These are phyloP conservation scores for Xylaria sp. DNA, from an alignment of 2,329 filamentous ascomycete genomes.

Conservation along the genomic window DNA sequence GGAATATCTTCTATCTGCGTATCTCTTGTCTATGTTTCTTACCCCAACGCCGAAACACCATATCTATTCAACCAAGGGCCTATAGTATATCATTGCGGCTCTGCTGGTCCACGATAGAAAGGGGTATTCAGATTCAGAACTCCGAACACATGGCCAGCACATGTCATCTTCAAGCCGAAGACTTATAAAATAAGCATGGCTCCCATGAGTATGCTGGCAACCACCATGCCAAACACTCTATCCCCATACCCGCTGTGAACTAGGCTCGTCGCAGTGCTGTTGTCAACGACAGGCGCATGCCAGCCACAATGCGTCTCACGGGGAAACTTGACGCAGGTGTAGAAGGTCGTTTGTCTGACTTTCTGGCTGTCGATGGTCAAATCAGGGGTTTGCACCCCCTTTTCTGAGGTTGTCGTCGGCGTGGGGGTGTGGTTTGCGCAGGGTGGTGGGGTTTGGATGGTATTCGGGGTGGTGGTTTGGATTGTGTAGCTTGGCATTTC, in stretches of 20 bases:
- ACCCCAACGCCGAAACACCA: too few species aligned
- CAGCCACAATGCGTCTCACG: slow-evolving; percentile 35
- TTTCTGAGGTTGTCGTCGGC: neutral
- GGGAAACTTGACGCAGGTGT: slow-evolving; percentile 33
- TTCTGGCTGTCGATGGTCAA: slow-evolving; percentile 11
- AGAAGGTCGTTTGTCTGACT: slow-evolving; percentile 37
- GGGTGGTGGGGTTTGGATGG: neutral
- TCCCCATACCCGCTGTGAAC: neutral
- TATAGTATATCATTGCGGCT: too few species aligned
- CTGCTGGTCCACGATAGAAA: too few species aligned
- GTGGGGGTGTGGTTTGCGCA: neutral
- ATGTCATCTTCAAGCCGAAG: too few species aligned
- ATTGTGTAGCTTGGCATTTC: too few species aligned
- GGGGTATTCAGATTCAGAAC: too few species aligned
- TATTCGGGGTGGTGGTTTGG: too few species aligned
- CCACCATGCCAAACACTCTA: neutral
- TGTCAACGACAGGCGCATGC: slow-evolving; percentile 35
- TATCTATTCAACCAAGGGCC: too few species aligned
- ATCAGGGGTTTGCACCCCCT: neutral
- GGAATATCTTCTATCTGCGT: too few species aligned
- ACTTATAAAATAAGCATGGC: neutral
- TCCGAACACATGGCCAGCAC: too few species aligned
- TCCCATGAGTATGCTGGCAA: neutral
- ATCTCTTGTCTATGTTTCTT: too few species aligned
- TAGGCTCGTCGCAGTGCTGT: neutral